Evolutionary conservation across 2,329 filamentous ascomycete genomes (phyloP), one percentile per base, ranked within the genome.

Genomic region (Xylaria hypoxylon): DNA sequence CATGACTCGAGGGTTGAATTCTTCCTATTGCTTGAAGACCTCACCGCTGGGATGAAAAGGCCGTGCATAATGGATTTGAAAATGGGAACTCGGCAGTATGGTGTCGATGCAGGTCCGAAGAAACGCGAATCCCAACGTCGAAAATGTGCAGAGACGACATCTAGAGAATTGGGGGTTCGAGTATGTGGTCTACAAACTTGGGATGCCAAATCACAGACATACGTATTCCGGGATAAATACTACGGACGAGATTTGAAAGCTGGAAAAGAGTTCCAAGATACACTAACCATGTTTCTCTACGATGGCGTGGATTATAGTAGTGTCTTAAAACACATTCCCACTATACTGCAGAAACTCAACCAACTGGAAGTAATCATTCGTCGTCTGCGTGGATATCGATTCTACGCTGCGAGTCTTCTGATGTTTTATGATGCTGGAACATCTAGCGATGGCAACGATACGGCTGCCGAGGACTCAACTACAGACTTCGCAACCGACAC

Each of bases 201-300:
- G 93, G 95, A 98, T 76, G 90, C 89, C 24, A 89, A 90, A 70
- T 90, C 89, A 40, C 89, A 96, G 75, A 89, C 88, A 52, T 97
- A 97, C 76, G 85, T 94, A n/a, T 99, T 98, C 76, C 92, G 97
- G 77, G 96, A 99, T 85, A 99, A 99, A 80, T 99, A 99, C 79
- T 97, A 93, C 77, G 96, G 96, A 1, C 91, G 96, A 60, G 89
- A 93, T 72, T 83, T 99, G 38, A 94, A 94, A 78, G 93, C 92
- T 2, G 96, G 96, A 2, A 84, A 86, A 2, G 93, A 98, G 76
- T 98, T 99, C 74, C 92, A 97, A 76, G 89, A 91, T 65, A 94
- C 94, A 0, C 84, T 99, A 5, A 95, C 90, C 59, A 89, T 92
- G 31, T 99, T 98, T 77, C 87, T 99, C 68, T 97, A 94, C 78